Percentiles rank a stretch among this genome's conserved stretches.
Evolutionary conservation across 257 asterid species (phyloP).

Genomic region (Solanum okadae): DNA sequence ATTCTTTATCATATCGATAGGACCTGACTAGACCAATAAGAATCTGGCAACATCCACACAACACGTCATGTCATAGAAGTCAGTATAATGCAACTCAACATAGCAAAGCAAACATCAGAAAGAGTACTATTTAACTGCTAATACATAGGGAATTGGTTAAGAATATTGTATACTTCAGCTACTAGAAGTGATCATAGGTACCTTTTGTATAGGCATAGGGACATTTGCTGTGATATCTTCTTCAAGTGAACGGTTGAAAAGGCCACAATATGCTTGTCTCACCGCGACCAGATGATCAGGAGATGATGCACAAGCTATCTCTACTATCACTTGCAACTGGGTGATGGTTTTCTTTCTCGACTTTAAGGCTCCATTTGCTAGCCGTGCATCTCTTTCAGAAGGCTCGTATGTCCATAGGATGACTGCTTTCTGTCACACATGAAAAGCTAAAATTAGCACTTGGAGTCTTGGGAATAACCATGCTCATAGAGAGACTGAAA

Average conservation of each 20-base stretch:
- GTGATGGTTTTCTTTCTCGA: constrained; percentile 32
- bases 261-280: constrained; percentile 49
- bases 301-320: constrained; percentile 72
- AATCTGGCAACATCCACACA: constrained; percentile 28
- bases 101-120: neutral
- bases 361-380: constrained; percentile 55
- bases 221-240: constrained; percentile 57
- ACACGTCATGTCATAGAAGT: neutral
- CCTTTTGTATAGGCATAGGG: constrained; percentile 62
- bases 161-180: neutral
- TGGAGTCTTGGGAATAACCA: neutral
- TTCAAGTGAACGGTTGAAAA: constrained; percentile 56
- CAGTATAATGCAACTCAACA: neutral
- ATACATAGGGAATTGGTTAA: neutral
- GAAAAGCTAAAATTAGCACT: neutral
- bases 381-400: constrained; percentile 72
- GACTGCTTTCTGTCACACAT: constrained; percentile 51
- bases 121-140: neutral
- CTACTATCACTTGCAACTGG: constrained; percentile 56
- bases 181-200: neutral
- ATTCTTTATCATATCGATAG: constrained; percentile 55
- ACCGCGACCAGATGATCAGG: constrained; percentile 66
- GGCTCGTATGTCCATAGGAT: constrained; percentile 65
- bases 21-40: constrained; percentile 61
- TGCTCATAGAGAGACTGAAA: neutral